Evolutionary conservation across 2,329 filamentous ascomycete genomes (phyloP).

Genomic region (Teratosphaeria destructans): DNA sequence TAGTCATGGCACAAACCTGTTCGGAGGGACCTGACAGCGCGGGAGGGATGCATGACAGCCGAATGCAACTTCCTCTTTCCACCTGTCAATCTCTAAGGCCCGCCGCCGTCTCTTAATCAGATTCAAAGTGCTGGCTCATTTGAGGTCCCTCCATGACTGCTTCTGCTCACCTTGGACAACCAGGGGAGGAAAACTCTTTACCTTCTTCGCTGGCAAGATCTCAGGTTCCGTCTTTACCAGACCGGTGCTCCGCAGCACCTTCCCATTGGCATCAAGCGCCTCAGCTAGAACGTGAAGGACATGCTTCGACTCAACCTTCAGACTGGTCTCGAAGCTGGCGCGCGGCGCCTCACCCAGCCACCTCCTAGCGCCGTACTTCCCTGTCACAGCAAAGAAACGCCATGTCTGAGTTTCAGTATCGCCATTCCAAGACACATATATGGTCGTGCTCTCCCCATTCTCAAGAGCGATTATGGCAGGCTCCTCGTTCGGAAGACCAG

Average conservation of each 20-base stretch:
- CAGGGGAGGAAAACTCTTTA: neutral
- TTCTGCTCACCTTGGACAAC: neutral
- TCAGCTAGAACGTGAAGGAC: neutral
- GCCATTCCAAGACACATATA: conserved; percentile 43
- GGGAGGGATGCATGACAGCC: no score
- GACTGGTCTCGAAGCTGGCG: neutral
- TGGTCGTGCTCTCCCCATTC: conserved; percentile 14
- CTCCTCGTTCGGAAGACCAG: conserved; percentile 31
- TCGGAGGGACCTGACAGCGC: no score
- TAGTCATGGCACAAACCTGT: no score
- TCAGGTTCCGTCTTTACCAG: neutral
- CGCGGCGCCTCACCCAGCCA: neutral
- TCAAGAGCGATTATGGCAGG: conserved; percentile 25
- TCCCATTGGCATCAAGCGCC: neutral
- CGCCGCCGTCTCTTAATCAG: neutral
- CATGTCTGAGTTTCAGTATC: conserved; percentile 34
- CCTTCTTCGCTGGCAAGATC: neutral
- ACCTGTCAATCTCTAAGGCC: neutral
- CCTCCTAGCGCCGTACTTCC: neutral
- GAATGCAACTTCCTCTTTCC: neutral
- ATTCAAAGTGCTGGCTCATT: neutral
- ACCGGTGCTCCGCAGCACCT: neutral
- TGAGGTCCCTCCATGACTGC: neutral
- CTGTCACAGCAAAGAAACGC: conserved; percentile 33
- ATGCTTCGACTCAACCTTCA: neutral